Percentiles rank a stretch among this genome's conserved stretches.
phyloP scores from a whole-genome alignment of 192 early-diverging fungal species.

The Entomortierella parvispora region DNA sequence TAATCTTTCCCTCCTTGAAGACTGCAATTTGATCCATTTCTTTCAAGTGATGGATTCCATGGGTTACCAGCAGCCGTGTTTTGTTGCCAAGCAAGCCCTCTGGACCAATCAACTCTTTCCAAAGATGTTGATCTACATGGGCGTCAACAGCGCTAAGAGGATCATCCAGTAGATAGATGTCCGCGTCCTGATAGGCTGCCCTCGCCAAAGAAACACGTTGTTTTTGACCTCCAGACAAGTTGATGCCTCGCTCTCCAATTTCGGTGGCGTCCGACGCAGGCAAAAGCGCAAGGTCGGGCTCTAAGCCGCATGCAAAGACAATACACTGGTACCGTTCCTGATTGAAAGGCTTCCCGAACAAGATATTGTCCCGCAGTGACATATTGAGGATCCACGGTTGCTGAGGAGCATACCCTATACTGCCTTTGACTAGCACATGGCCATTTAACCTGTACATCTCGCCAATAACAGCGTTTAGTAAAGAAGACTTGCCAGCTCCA shows the following conservation, averaged over 20 bases:
- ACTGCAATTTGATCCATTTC: constrained; percentile 72
- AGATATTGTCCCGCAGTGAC: constrained; percentile 89
- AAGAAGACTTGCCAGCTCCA: constrained; percentile 68
- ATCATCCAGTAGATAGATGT: constrained; percentile 62
- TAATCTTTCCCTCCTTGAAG: constrained; percentile 76
- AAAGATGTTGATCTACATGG: constrained; percentile 68
- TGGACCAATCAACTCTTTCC: constrained; percentile 86
- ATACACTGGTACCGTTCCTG: constrained; percentile 72
- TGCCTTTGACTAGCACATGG: constrained; percentile 65
- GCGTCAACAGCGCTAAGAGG: constrained; percentile 68
- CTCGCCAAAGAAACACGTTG: constrained; percentile 67
- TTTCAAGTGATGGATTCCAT: constrained; percentile 78
- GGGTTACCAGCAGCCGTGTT: constrained; percentile 82
- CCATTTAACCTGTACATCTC: constrained; percentile 82
- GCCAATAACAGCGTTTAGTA: constrained; percentile 69
- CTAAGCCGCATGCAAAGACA: constrained; percentile 82
- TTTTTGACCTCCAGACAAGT: constrained; percentile 92
- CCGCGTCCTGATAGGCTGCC: constrained; percentile 88
- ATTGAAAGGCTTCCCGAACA: constrained; percentile 83
- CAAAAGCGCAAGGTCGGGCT: constrained; percentile 84
- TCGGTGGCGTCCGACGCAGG: constrained; percentile 89
- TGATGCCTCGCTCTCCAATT: constrained; percentile 91
- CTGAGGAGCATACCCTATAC: constrained; percentile 69
- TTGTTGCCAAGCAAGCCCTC: constrained; percentile 80
- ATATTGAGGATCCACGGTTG: constrained; percentile 95